Base-by-base conservation (phyloP, 2,329 filamentous ascomycete species). In the Colletotrichum tropicicola region DNA sequence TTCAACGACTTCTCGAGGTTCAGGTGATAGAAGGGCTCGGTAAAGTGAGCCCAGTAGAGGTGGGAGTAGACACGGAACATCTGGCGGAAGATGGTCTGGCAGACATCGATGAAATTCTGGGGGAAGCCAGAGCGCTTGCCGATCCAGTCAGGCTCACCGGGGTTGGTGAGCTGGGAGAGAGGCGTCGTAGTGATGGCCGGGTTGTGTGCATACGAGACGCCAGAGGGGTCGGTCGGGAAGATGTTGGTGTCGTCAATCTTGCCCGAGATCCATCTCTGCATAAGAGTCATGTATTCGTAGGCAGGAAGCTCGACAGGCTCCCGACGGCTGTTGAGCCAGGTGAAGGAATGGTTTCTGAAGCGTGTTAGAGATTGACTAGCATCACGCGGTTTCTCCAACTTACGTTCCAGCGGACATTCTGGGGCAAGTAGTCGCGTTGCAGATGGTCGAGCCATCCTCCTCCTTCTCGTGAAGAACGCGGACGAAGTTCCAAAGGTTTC, bases 41-140 rank as follows among this genome's bases (percentile, higher is more conserved):
- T 82, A 79, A 93, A 99, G 79, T 99, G 96, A 61, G 94, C 93
- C 87, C 97, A 98, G 84, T 99, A 99, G 66, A 99, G 89, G 79
- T 99, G 96, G 49, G 96, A 91, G 75, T 99, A 99, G 71, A 98
- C 95, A 65, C 96, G 92, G 85, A 99, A 98, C 91, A 99, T 98
- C 80, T 98, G 96, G 72, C 94, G 92, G 83, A 98, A 95, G 73
- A 98, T 96, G 69, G 91, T 91, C 83, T 97, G 94, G 83, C 95
- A 96, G 71, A 97, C 94, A 67, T 91, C 89, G 71, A 95, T 85
- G 78, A 98, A 98, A 70, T 93, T 92, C 68, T 92, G 89, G 3
- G 96, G 96, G 78, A 99, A 99, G 4, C 95, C 95, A 66, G 92
- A 96, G 48, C 92, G 88, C 82, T 97, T 97, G 73, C 96, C 96